phyloP scores from a whole-genome alignment of 2,329 filamentous ascomycete species.

The Ceratocystis ficicola region DNA sequence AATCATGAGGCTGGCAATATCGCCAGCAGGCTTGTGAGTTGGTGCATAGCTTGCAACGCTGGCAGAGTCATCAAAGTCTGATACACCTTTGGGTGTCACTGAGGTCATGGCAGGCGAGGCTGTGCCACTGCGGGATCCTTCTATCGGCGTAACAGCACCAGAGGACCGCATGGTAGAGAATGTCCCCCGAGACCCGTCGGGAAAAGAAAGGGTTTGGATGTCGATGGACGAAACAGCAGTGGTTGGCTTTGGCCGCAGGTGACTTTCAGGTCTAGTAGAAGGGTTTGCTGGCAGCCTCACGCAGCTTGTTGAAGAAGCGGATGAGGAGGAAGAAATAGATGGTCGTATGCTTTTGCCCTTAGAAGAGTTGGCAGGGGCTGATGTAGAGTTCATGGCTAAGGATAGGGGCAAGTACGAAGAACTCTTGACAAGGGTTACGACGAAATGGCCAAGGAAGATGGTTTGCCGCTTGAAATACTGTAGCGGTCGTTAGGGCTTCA shows the following conservation, averaged over 20 bases:
- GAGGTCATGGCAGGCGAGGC: slow-evolving; percentile 30
- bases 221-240: slow-evolving; percentile 75
- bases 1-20: slow-evolving; percentile 70
- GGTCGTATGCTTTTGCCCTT: background rate
- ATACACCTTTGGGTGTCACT: background rate
- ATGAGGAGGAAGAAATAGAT: background rate
- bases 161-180: slow-evolving; percentile 37
- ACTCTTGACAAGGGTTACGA: background rate
- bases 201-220: slow-evolving; percentile 62
- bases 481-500: background rate
- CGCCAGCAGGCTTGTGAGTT: slow-evolving; percentile 49
- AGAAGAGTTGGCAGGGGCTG: background rate
- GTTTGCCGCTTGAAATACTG: background rate
- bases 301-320: background rate
- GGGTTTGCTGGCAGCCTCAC: background rate
- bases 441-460: background rate
- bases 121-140: slow-evolving; percentile 30
- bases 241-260: slow-evolving; percentile 51
- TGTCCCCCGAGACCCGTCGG: slow-evolving; percentile 55
- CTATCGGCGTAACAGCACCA: slow-evolving; percentile 30
- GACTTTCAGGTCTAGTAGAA: background rate
- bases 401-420: background rate
- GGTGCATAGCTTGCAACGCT: slow-evolving; percentile 57
- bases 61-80: slow-evolving; percentile 48
- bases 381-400: slow-evolving; percentile 14